Evolutionary conservation across 441 rosid species (phyloP), one percentile per base, ranked within the genome.

Genomic region (Brassica balearica): DNA sequence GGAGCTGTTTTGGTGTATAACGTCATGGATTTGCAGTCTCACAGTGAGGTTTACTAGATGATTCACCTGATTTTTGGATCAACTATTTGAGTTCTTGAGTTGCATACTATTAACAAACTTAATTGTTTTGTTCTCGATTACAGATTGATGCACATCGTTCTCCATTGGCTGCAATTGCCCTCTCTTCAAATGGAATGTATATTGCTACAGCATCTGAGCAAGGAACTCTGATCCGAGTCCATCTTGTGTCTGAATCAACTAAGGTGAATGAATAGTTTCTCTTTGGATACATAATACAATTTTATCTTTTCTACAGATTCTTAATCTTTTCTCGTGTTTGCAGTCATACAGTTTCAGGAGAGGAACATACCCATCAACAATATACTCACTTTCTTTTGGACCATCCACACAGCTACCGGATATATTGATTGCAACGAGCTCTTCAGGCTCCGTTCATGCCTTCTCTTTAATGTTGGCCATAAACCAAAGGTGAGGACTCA

Each of bases 1-100:
- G 98, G 98, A 83, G 84, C 92, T 66, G 95, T 92, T 65, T 76
- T 92, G 86, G 84, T 94, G 72, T 94, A 94, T 86, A 94, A 92
- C 74, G 98, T 86, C 81, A 89, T 85, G 91, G 92, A 87, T 61
- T 87, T 88, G 76, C 91, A 85, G 80, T 87, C 88, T 64, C 97
- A 94, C 60, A 88, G 97, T 84, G 93, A 94, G 94, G 98, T 92
- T 74, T 69, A 64, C 82, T 74, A 1, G 22, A 43, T 69, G 41
- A 20, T 74, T 74, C 71, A 25, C 43, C 62, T 69, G 48, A 41
- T 25, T 11, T 43, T 25, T 55, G n/a, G 25, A 7, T 12, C 8
- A 41, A 0, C 1, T 5, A 12, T 5, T 19, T 62, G 5, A 9
- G 1, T 55, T 38, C 55, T 6, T 15, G 36, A 73, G 75, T 27